These are phyloP conservation scores for Begonia fuchsioides DNA, from an alignment of 306 rosid species.

Conservation along the genomic window DNA sequence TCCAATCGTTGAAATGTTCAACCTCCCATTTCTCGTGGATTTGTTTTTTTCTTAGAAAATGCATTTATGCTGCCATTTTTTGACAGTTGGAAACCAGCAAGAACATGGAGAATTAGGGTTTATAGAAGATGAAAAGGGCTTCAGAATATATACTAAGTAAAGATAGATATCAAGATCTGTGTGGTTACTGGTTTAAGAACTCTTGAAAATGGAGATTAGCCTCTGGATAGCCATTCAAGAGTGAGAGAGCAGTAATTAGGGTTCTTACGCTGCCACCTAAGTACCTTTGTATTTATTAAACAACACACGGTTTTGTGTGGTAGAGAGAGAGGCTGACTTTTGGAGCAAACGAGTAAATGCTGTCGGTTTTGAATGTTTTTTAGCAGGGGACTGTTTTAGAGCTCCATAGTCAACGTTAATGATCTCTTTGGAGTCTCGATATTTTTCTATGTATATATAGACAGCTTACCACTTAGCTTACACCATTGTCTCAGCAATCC, in stretches of 20 bases:
- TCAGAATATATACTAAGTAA: too few species aligned
- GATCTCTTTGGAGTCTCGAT: neutral
- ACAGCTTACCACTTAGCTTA: neutral
- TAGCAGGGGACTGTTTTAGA: neutral
- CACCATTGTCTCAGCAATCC: neutral
- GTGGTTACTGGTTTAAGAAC: neutral
- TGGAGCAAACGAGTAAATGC: neutral
- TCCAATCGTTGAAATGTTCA: too few species aligned
- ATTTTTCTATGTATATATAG: neutral
- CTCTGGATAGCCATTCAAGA: neutral
- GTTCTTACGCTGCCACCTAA: neutral
- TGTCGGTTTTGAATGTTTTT: neutral
- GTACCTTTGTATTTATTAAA: neutral
- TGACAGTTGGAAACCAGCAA: too few species aligned
- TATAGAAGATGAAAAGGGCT: neutral
- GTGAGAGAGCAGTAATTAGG: neutral
- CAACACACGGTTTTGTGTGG: neutral
- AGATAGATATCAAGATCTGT: neutral
- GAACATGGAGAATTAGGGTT: too few species aligned
- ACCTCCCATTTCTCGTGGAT: neutral
- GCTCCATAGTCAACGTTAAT: neutral
- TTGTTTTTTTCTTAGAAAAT: neutral
- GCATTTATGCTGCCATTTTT: too few species aligned
- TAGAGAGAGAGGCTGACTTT: neutral
- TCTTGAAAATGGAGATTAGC: neutral